These are phyloP conservation scores for Vicia villosa DNA, from an alignment of 306 rosid genomes.

Conservation along the genomic window DNA sequence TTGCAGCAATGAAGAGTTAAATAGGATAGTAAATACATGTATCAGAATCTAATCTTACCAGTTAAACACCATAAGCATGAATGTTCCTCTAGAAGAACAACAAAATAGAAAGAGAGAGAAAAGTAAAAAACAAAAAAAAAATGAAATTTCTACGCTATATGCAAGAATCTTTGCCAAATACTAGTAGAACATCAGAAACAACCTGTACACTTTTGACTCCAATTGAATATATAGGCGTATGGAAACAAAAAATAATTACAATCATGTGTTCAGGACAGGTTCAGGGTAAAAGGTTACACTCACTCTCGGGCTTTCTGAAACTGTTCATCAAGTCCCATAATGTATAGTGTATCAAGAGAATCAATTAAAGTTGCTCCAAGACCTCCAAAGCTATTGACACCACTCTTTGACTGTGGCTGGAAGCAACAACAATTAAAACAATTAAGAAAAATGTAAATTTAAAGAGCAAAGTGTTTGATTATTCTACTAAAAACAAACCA, in stretches of 20 bases:
- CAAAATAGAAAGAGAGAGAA: constrained; percentile 13
- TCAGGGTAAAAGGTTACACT: constrained; percentile 47
- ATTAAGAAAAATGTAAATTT: constrained; percentile 34
- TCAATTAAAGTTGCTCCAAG: constrained; percentile 98
- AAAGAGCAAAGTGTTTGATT: background rate
- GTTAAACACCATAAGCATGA: constrained; percentile 21
- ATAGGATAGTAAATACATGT: constrained; percentile 2
- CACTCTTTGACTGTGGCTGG: constrained; percentile 94
- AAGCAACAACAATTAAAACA: constrained; percentile 34
- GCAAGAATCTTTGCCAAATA: constrained; percentile 20
- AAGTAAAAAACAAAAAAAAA: background rate
- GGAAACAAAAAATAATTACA: constrained; percentile 18
- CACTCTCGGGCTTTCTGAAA: constrained; percentile 91
- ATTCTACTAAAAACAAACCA: constrained; percentile 4
- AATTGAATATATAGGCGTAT: constrained; percentile 17
- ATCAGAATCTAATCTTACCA: constrained; percentile 27
- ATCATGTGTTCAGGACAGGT: constrained; percentile 5
- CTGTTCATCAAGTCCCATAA: constrained; percentile 93
- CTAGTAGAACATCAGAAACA: constrained; percentile 13
- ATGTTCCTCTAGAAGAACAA: constrained; percentile 13
- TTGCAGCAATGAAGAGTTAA: constrained; percentile 12
- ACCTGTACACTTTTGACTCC: constrained; percentile 10
- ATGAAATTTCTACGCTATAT: constrained; percentile 17
- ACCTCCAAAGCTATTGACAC: constrained; percentile 97
- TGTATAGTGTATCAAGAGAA: constrained; percentile 89